Evolutionary conservation across 2,329 filamentous ascomycete species (phyloP).

Genomic region (Cladosporium sp.): DNA sequence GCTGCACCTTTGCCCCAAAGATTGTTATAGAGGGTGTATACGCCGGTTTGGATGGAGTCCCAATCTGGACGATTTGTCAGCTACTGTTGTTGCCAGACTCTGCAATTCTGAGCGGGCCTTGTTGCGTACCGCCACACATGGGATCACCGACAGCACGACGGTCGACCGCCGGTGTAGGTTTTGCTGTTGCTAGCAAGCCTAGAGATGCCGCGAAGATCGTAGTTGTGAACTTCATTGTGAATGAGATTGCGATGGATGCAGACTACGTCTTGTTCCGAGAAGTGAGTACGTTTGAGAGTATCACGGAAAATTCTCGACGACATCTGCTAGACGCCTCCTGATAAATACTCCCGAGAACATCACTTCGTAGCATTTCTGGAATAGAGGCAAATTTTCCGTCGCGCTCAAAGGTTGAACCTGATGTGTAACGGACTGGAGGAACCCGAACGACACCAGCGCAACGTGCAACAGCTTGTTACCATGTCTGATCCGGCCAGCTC

Average conservation of each 20-base stretch:
- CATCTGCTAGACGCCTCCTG: no score
- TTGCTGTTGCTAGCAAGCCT: background rate
- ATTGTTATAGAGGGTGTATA: slow-evolving; percentile 37
- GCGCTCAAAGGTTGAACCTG: no score
- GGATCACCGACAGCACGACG: background rate
- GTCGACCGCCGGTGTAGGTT: background rate
- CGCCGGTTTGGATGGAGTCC: slow-evolving; percentile 25
- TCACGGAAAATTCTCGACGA: no score
- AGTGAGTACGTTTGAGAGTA: no score
- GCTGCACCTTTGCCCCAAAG: slow-evolving; percentile 42
- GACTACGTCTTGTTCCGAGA: no score
- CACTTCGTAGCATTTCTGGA: background rate
- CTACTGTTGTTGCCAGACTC: background rate
- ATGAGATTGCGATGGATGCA: background rate
- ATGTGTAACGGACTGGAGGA: no score
- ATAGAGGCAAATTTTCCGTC: background rate
- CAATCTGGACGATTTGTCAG: slow-evolving; percentile 18
- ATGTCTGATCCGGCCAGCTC: no score
- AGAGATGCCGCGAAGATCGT: background rate
- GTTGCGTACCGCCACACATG: background rate
- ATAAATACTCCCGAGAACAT: no score
- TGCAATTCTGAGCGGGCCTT: background rate
- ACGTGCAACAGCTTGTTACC: no score
- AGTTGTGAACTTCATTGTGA: background rate
- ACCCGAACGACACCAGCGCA: no score